These are phyloP conservation scores for Brassica napus DNA, from an alignment of 345 rosid genomes.

Conservation along the genomic window DNA sequence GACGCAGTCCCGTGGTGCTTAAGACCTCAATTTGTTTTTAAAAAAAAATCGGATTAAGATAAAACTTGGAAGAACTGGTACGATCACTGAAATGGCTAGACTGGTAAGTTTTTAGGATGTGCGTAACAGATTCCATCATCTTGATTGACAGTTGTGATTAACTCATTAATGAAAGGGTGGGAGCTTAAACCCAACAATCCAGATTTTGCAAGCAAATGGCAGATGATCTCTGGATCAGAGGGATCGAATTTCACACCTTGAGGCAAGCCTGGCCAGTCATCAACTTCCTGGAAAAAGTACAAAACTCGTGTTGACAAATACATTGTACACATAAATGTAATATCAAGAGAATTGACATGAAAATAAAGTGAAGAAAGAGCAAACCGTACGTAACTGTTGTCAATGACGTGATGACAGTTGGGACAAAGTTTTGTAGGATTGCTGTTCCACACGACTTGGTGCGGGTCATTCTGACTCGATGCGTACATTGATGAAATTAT, in stretches of 20 bases:
- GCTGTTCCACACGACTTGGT: conserved; percentile 64
- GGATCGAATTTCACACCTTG: too few species aligned
- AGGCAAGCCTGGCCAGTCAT: too few species aligned
- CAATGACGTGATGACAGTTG: conserved; percentile 58
- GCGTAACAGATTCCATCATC: conserved; percentile 96
- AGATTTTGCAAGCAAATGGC: too few species aligned
- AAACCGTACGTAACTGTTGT: conserved; percentile 72
- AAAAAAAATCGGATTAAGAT: neutral
- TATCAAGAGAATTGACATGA: neutral
- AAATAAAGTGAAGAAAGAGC: neutral
- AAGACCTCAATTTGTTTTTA: conserved; percentile 49
- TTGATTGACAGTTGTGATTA: conserved; percentile 4
- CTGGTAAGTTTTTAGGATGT: conserved; percentile 92
- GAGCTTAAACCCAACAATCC: too few species aligned
- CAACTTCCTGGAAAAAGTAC: neutral
- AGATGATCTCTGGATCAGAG: too few species aligned
- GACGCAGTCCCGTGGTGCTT: conserved; percentile 74
- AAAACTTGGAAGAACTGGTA: neutral
- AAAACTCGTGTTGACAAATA: too few species aligned
- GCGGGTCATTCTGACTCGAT: conserved; percentile 29
- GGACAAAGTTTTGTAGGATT: conserved; percentile 86
- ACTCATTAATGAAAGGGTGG: too few species aligned
- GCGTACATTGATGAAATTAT: conserved; percentile 50
- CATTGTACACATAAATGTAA: too few species aligned
- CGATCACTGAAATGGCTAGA: conserved; percentile 39